phyloP scores from a whole-genome alignment of 176 grass and related monocot genomes.

The Hordeum vulgare region DNA sequence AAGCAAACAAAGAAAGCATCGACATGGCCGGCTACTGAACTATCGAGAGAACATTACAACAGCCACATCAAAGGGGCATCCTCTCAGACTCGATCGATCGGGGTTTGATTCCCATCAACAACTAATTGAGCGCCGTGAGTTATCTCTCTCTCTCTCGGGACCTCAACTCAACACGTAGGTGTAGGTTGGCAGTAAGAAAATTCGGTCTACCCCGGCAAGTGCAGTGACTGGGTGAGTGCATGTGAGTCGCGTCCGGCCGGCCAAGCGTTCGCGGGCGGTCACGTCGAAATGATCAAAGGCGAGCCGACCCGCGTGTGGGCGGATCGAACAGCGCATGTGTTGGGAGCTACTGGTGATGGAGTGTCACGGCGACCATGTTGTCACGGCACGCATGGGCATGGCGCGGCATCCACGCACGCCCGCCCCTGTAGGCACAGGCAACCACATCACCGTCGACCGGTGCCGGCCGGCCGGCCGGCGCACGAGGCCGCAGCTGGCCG shows the following conservation, averaged over 20 bases:
- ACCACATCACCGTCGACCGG: neutral
- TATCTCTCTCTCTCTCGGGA: too few species aligned
- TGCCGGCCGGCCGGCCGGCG: neutral
- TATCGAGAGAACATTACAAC: neutral
- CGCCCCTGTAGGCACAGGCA: neutral
- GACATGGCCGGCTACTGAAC: neutral
- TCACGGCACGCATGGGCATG: neutral
- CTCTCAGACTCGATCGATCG: neutral
- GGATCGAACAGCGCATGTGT: neutral
- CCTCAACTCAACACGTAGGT: neutral
- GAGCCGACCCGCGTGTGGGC: neutral
- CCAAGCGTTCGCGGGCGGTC: neutral
- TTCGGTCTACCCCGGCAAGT: neutral
- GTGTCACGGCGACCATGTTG: neutral
- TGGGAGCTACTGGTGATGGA: neutral
- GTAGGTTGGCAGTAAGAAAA: neutral
- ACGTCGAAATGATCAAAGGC: slow-evolving; percentile 8
- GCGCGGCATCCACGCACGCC: neutral
- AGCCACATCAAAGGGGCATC: neutral
- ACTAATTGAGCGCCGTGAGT: neutral
- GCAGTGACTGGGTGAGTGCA: neutral
- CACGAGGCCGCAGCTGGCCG: neutral
- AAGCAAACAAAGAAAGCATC: neutral
- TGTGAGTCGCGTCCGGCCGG: neutral
- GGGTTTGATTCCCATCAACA: neutral